Evolutionary conservation across 345 rosid genomes (phyloP).

Genomic region (Psidium friedrichsthalianum): DNA sequence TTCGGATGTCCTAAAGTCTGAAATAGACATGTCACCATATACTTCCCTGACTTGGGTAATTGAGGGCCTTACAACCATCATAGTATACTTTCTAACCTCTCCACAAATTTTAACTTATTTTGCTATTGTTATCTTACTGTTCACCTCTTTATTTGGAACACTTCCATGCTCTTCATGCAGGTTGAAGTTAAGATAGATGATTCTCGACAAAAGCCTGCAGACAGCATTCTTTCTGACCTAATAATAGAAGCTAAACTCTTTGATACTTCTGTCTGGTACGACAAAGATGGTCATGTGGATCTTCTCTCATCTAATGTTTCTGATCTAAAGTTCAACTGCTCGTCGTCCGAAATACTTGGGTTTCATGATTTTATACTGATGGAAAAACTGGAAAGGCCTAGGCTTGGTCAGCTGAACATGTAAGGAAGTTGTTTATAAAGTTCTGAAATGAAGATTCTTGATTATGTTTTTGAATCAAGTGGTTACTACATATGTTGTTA

Average conservation of each 20-base stretch:
- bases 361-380: slow-evolving; percentile 65
- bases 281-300: slow-evolving; percentile 20
- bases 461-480: not conserved
- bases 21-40: not conserved
- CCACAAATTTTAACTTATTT: not conserved
- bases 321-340: slow-evolving; percentile 34
- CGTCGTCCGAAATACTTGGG: slow-evolving; percentile 33
- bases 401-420: slow-evolving; percentile 97
- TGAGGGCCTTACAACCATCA: not conserved
- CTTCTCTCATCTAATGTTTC: slow-evolving; percentile 57
- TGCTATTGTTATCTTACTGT: not conserved
- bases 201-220: slow-evolving; percentile 36
- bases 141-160: not conserved
- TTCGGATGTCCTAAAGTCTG: not conserved
- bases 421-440: slow-evolving; percentile 20
- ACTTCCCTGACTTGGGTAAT: not conserved
- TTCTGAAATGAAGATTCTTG: not conserved
- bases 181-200: slow-evolving; percentile 86
- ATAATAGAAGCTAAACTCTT: slow-evolving; percentile 66
- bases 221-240: slow-evolving; percentile 40
- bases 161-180: slow-evolving; percentile 18
- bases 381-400: slow-evolving; percentile 70
- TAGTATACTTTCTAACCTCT: not conserved
- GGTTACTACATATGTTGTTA: not conserved
- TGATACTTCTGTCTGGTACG: slow-evolving; percentile 61